Percentiles rank a stretch among this genome's conserved stretches.
Conservation (phyloP, 495 filamentous ascomycete genomes). For the Hypoxylon fragiforme region DNA sequence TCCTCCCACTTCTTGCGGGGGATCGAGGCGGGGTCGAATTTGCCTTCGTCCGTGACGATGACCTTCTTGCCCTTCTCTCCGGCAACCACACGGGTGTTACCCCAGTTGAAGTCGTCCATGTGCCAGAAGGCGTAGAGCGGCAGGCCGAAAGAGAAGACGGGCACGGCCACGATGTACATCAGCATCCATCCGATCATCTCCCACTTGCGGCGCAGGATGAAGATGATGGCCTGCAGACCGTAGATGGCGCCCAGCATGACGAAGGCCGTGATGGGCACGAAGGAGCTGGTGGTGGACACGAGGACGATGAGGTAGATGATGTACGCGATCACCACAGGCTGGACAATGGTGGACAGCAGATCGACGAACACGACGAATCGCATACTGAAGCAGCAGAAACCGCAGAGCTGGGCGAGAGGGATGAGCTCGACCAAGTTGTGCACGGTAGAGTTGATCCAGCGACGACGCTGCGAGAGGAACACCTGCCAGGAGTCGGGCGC, state of each 20-base stretch:
- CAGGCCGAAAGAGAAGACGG: conserved; percentile 87
- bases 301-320: conserved; percentile 85
- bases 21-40: conserved; percentile 91
- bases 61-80: conserved; percentile 92
- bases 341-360: conserved; percentile 85
- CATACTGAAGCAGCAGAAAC: conserved; percentile 99
- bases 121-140: conserved; percentile 98
- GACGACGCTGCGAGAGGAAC: conserved; percentile 95
- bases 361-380: conserved; percentile 96
- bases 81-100: conserved; percentile 95
- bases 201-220: conserved; percentile 94
- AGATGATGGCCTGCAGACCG: conserved; percentile 95
- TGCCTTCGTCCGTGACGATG: conserved; percentile 95
- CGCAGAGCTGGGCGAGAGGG: conserved; percentile 88
- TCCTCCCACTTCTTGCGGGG: conserved; percentile 99
- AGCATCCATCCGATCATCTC: conserved; percentile 99
- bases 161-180: conserved; percentile 88
- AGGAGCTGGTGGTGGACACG: conserved; percentile 58
- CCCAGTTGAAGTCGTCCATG: conserved; percentile 99
- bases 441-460: conserved; percentile 99
- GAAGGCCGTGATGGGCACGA: conserved; percentile 81
- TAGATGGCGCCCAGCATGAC: conserved; percentile 92
- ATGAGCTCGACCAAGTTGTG: conserved; percentile 98
- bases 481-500: conserved; percentile 91
- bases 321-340: conserved; percentile 91